Conservation (phyloP, 2,329 filamentous ascomycete genomes). For the Phialophora expanda region DNA sequence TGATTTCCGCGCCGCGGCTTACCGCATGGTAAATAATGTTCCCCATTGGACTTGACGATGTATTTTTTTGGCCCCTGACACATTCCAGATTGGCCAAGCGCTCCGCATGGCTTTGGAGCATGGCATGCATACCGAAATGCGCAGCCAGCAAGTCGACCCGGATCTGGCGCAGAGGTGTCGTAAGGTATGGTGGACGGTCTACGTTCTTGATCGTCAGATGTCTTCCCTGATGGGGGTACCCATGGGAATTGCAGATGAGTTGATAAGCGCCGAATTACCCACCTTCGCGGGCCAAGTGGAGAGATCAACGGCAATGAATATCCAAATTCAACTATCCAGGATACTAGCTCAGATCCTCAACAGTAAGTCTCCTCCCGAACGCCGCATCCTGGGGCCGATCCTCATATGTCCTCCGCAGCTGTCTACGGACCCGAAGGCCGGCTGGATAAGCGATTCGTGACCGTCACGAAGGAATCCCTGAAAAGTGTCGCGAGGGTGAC, state of each 20-base stretch:
- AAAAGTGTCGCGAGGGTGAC: conserved; percentile 49
- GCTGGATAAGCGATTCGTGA: conserved; percentile 45
- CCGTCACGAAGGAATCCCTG: conserved; percentile 50
- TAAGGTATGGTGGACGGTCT: conserved; percentile 61
- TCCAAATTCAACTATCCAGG: conserved; percentile 55
- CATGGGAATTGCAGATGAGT: conserved; percentile 57
- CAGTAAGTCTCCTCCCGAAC: conserved; percentile 44
- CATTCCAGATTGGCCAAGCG: conserved; percentile 56
- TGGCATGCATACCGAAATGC: conserved; percentile 62
- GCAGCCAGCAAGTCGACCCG: conserved; percentile 49
- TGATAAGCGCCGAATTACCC: conserved; percentile 56
- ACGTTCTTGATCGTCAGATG: conserved; percentile 60
- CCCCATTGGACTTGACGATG: not conserved
- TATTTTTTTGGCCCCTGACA: conserved; percentile 7
- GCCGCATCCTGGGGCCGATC: not conserved
- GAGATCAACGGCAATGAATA: conserved; percentile 48
- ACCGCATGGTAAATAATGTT: conserved; percentile 50
- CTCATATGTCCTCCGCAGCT: conserved; percentile 40
- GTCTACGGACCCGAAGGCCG: conserved; percentile 51
- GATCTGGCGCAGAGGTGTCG: conserved; percentile 54
- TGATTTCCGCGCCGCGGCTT: conserved; percentile 55
- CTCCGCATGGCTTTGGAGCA: conserved; percentile 57
- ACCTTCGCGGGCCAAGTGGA: conserved; percentile 49
- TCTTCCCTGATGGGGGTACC: conserved; percentile 61
- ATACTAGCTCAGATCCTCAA: conserved; percentile 53